Base-by-base conservation (phyloP, 176 grass and related monocot species). In the Aechmea fasciata region DNA sequence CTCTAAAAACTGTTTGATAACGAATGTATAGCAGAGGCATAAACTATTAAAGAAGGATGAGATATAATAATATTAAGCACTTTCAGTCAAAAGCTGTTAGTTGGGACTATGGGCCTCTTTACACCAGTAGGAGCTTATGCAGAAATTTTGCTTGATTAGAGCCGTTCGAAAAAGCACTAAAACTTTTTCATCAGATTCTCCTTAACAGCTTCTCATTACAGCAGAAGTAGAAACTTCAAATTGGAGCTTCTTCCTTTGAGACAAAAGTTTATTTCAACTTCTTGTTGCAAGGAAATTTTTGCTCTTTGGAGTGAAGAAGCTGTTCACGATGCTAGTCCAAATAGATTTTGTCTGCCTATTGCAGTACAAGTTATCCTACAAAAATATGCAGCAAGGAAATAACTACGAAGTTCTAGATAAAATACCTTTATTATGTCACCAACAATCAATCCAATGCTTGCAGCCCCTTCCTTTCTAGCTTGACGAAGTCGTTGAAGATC, bases 401-500 rank as follows among this genome's bases (percentile, higher is more conserved):
- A 24, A 74, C 66, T 73, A 80, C 70, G 50, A 80, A 79, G 74
- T 90, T 61, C 2, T 19, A 61, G 15, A 22, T 15, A 59, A 18
- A 19, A 10, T 61, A 99, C 94, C 90, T 99, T 99, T 23, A 80
- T 77, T 74, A 99, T 89, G 52, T 99, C 94, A 70, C 81, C 77
- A 70, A 90, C 79, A 86, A 93, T 90, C 66, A 99, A 85, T 63
- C 89, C 94, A 67, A 99, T 99, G 75, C 87, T 93, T 10, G 87
- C 87, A 65, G 89, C 87, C 65, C 94, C 89, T 72, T 93, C 94
- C 80, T 93, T 99, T 84, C 94, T 90, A 83, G 94, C 89, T 78
- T 93, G 94, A 23, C 94, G 86, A 74, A 90, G 75, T 79, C 74
- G 90, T 78, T 99, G 89, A 65, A 99, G 80, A 23, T 99, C 94